Conservation (phyloP, 805 yeast species). For the Yamadazyma kitorensis region DNA sequence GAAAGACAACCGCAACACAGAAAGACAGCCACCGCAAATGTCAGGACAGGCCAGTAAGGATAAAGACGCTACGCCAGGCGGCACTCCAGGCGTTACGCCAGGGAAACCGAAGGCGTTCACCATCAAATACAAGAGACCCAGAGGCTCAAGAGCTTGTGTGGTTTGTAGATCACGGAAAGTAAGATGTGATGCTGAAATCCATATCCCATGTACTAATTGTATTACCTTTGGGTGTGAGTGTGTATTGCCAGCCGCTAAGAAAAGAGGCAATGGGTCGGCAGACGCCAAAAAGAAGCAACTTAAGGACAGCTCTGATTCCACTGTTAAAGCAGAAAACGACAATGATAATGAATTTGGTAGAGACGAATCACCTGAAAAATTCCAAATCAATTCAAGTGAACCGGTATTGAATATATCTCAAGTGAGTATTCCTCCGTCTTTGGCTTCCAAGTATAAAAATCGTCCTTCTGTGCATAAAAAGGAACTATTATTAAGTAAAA, state of each 20-base stretch:
- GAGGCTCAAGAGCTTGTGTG: constrained; percentile 71
- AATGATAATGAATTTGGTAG: constrained; percentile 1
- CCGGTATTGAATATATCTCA: constrained; percentile 43
- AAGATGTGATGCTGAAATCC: constrained; percentile 68
- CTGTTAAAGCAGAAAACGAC: constrained; percentile 4
- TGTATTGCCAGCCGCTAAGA: constrained; percentile 59
- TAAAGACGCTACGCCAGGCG: constrained; percentile 14
- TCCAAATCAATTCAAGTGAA: constrained; percentile 21
- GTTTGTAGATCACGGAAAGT: constrained; percentile 80
- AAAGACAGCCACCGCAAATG: not conserved
- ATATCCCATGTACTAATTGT: constrained; percentile 55
- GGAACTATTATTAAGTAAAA: constrained; percentile 25
- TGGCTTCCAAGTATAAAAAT: constrained; percentile 38
- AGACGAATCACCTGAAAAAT: constrained; percentile 7
- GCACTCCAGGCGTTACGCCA: constrained; percentile 15
- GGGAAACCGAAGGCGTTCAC: constrained; percentile 44
- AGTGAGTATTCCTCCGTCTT: constrained; percentile 41
- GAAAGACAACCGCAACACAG: too few relatives aligned
- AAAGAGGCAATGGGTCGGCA: constrained; percentile 28
- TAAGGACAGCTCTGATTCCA: constrained; percentile 3
- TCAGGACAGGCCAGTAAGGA: constrained; percentile 13
- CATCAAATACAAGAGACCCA: constrained; percentile 48
- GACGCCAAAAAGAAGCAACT: constrained; percentile 6
- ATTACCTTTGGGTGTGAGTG: constrained; percentile 72
- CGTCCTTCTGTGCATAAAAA: constrained; percentile 37